phyloP scores from a whole-genome alignment of 306 rosid genomes.

The Hippophae gyantsensis region DNA sequence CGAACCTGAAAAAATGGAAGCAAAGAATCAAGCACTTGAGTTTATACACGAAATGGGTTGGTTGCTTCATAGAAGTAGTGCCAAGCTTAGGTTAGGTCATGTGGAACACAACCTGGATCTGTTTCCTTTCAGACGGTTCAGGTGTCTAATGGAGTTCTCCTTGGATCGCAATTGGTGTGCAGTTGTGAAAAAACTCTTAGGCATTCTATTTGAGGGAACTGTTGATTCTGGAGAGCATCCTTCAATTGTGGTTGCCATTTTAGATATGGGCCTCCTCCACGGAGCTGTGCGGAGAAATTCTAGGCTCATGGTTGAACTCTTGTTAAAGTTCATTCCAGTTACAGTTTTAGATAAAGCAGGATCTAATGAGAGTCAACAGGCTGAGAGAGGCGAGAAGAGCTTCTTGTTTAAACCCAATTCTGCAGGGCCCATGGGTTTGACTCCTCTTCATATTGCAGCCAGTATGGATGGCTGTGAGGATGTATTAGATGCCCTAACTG shows the following conservation, averaged over 20 bases:
- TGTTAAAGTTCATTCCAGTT: slow-evolving; percentile 48
- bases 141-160: slow-evolving; percentile 75
- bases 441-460: slow-evolving; percentile 83
- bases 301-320: slow-evolving; percentile 59
- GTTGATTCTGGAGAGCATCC: slow-evolving; percentile 51
- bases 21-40: slow-evolving; percentile 59
- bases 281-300: slow-evolving; percentile 70
- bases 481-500: slow-evolving; percentile 71
- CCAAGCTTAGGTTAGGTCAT: slow-evolving; percentile 50
- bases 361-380: slow-evolving; percentile 31
- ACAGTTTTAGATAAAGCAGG: slow-evolving; percentile 23
- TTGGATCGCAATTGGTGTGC: slow-evolving; percentile 89
- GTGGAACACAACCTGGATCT: slow-evolving; percentile 43
- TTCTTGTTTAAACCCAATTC: slow-evolving; percentile 67
- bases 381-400: slow-evolving; percentile 17
- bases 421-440: slow-evolving; percentile 65
- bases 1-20: slow-evolving; percentile 34
- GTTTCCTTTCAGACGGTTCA: slow-evolving; percentile 54
- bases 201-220: slow-evolving; percentile 50
- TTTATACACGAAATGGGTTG: slow-evolving; percentile 90
- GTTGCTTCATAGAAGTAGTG: slow-evolving; percentile 68
- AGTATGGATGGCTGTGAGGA: slow-evolving; percentile 53
- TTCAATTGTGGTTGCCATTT: slow-evolving; percentile 48
- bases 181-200: slow-evolving; percentile 63
- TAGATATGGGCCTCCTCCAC: slow-evolving; percentile 69